These are phyloP conservation scores for Eremochloa ophiuroides DNA, from an alignment of 176 grass and related monocot genomes.

Conservation along the genomic window DNA sequence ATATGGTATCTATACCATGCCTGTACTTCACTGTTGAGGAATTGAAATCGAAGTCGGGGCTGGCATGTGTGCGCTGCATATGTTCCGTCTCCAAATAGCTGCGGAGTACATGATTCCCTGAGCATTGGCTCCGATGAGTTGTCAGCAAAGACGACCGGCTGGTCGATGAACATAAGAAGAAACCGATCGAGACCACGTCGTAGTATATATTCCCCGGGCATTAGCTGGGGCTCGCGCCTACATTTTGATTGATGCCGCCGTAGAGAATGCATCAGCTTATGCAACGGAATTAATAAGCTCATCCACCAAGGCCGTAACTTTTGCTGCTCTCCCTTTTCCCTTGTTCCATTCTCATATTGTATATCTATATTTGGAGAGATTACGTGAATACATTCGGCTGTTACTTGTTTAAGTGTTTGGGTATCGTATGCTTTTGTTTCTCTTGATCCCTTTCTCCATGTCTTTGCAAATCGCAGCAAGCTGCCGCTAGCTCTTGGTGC, in stretches of 20 bases:
- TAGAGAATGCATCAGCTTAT: not conserved
- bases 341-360: not conserved
- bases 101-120: constrained; percentile 24
- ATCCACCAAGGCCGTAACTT: constrained; percentile 27
- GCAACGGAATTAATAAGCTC: not conserved
- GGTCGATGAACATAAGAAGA: constrained; percentile 9
- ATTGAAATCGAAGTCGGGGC: not conserved
- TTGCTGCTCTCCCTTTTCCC: not conserved
- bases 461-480: not conserved
- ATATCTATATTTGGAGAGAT: constrained; percentile 21
- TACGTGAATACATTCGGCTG: constrained; percentile 25
- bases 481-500: not conserved
- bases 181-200: constrained; percentile 18
- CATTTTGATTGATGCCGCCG: not conserved
- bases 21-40: constrained; percentile 3
- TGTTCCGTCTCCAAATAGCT: constrained; percentile 30
- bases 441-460: not conserved
- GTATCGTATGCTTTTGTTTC: constrained; percentile 38
- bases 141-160: constrained; percentile 31
- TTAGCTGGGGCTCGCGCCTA: not conserved
- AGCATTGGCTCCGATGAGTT: constrained; percentile 18
- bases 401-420: constrained; percentile 47
- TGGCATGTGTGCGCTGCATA: constrained; percentile 24
- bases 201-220: constrained; percentile 30
- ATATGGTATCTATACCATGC: constrained; percentile 15